Evolutionary conservation across 768 basidiomycete species (phyloP), one percentile per base, ranked within the genome.

Genomic region (Boletus reticuloceps): DNA sequence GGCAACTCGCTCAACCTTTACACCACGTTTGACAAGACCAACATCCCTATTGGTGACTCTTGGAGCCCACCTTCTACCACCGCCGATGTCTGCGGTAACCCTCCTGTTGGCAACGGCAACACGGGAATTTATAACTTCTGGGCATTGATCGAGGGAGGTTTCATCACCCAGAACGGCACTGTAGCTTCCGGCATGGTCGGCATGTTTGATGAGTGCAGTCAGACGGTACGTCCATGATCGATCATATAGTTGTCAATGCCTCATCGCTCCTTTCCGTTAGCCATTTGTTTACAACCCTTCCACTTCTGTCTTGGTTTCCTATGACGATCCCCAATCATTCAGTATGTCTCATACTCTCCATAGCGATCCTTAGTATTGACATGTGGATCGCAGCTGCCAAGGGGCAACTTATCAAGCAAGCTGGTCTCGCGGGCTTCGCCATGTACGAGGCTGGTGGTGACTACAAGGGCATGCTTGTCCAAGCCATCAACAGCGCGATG

Each of bases 221-320:
- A 89, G 72, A 92, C 90, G 52, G 89, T 91, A 58, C 32, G 83
- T 74, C 4, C 5, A 9, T 36, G 6, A 14, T 38, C 4, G 27
- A 50, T 25, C 1, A 1, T 8, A 10, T 17, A 45, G 6, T 25
- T 54, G 22, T 37, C 40, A 6, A 20, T 37, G 16, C 50, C 46
- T 62, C 27, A 69, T 10, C 1, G 16, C 38, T 27, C 4, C 0
- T 20, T 47, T 43, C 9, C 14, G 6, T 22, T 41, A 91, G 89
- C 85, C 88, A 1, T 88, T 79, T 55, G 78, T 89, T 25, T 90
- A 88, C 69, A 77, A 86, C 66, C 55, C 76, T 40, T 71, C 71
- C 1, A 74, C 76, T 0, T 71, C 82, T 42, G 71, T 83, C 50
- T 76, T 85, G 74, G 76, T 91, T 34, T 80, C 88, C 1, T 91